Evolutionary conservation across 2,329 filamentous ascomycete genomes (phyloP).

Genomic region (Penicillium sclerotigenum): DNA sequence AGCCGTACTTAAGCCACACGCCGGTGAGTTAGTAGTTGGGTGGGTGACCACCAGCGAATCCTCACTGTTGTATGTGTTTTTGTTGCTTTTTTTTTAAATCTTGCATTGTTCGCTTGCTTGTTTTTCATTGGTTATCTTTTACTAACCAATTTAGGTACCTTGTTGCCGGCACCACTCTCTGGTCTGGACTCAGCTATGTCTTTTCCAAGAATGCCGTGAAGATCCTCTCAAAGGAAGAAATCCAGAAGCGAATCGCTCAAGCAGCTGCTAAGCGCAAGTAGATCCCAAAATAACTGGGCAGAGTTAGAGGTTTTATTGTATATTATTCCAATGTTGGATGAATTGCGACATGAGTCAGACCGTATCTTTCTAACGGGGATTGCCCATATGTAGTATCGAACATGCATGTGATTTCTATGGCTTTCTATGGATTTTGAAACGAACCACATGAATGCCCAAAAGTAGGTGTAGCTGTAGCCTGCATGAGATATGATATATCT

Average conservation of each 20-base stretch:
- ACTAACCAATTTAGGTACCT: conserved; percentile 58
- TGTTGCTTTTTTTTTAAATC: conserved; percentile 5
- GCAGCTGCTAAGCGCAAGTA: conserved; percentile 29
- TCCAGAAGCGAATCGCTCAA: conserved; percentile 36
- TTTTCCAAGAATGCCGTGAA: conserved; percentile 89
- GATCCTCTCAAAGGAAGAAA: conserved; percentile 60
- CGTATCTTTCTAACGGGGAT: background rate
- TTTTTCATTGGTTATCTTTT: background rate
- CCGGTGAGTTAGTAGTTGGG: conserved; percentile 49
- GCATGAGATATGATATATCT: background rate
- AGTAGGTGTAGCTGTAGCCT: background rate
- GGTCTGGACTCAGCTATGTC: conserved; percentile 90
- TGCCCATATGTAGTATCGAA: background rate
- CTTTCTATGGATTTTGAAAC: background rate
- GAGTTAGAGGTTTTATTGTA: background rate
- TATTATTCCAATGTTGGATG: background rate
- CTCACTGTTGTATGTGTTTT: conserved; percentile 43
- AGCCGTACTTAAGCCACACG: conserved; percentile 50
- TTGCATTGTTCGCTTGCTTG: background rate
- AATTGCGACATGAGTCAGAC: background rate
- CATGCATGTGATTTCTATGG: background rate
- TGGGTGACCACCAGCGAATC: conserved; percentile 50
- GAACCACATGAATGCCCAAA: background rate
- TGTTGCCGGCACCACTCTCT: conserved; percentile 84
- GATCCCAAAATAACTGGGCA: background rate